These are phyloP conservation scores for Pseudogymnoascus sp. DNA, from an alignment of 2,329 filamentous ascomycete species.

Conservation along the genomic window DNA sequence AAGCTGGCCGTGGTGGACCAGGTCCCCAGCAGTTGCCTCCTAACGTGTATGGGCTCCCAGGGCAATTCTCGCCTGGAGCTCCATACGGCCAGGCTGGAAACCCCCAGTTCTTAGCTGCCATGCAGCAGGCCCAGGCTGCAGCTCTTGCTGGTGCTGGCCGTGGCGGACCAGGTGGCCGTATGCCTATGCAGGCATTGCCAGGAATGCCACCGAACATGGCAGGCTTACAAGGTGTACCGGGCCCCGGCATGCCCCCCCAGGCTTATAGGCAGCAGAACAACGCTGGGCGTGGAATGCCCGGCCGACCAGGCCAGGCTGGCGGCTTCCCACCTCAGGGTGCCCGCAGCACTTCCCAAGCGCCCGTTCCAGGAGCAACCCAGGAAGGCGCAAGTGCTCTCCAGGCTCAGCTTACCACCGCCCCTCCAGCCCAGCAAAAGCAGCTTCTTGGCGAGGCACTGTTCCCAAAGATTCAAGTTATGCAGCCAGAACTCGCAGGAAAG, in stretches of 20 bases:
- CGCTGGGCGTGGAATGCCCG: conserved; percentile 33
- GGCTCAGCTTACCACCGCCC: conserved; percentile 49
- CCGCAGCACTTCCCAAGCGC: conserved; percentile 32
- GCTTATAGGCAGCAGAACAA: conserved; percentile 39
- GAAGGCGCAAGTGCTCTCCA: conserved; percentile 40
- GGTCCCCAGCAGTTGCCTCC: conserved; percentile 79
- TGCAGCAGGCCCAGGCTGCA: conserved; percentile 68
- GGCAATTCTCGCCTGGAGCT: conserved; percentile 71
- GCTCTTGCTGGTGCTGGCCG: conserved; percentile 40
- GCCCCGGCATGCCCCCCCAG: conserved; percentile 42
- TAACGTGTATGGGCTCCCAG: conserved; percentile 75
- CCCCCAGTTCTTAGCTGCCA: conserved; percentile 74
- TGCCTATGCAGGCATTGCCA: conserved; percentile 58
- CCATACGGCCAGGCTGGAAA: conserved; percentile 75
- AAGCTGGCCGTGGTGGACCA: conserved; percentile 79
- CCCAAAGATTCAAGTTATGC: conserved; percentile 93
- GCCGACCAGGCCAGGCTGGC: conserved; percentile 31
- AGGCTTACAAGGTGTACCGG: conserved; percentile 45
- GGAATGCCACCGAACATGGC: conserved; percentile 69
- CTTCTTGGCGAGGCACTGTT: conserved; percentile 96
- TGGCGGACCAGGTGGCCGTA: conserved; percentile 46
- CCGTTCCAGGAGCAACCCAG: conserved; percentile 26
- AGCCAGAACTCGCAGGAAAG: conserved; percentile 95
- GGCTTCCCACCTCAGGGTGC: conserved; percentile 33
- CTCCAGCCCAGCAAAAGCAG: conserved; percentile 87